Evolutionary conservation across 495 filamentous ascomycete genomes (phyloP), one percentile per base, ranked within the genome.

Genomic region (Neurospora sp.): DNA sequence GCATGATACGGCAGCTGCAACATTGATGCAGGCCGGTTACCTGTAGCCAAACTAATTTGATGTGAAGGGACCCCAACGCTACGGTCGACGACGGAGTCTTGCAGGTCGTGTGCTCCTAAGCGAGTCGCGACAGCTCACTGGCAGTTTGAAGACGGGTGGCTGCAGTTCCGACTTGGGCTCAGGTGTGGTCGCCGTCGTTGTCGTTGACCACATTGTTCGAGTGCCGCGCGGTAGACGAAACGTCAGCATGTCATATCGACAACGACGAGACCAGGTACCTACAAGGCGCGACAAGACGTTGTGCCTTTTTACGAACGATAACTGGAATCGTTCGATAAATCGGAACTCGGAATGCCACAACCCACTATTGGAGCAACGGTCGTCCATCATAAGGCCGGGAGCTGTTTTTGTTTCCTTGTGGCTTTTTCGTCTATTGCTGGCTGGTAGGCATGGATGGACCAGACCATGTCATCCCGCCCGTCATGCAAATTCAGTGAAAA

Each of bases 1-100:
- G 31, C 42, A 41, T 66, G 70, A 71, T 42, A 73, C 54, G 74
- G 70, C 46, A 71, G 41, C 62, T 76, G 74, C 76, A 73, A 48
- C 41, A 73, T 59, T 40, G 39, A 70, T 41, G 74, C 73, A 73
- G 66, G 73, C 46, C 40, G 59, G 18, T 46, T 20, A 41, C 31
- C 54, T 62, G 54, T 62, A 62, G 27, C 27, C 42, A 69, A 38
- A 37, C 31, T 41, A 41, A 66, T 72, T 72, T n/a, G 16, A 42
- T 5, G n/a, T n/a, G 20, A 71, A 71, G 40, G 54, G 54, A 62
- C 48, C 54, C 54, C 54, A 35, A 62, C 54, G 27, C 54, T 35
- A 62, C 54, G 54, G 54, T 62, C 11, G 54, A 62, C 27, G 54
- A 62, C 54, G 27, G 54, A 31, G 54, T 62, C 54, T 62, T 62